phyloP scores from a whole-genome alignment of 345 rosid species.

The Ceriops zippeliana region DNA sequence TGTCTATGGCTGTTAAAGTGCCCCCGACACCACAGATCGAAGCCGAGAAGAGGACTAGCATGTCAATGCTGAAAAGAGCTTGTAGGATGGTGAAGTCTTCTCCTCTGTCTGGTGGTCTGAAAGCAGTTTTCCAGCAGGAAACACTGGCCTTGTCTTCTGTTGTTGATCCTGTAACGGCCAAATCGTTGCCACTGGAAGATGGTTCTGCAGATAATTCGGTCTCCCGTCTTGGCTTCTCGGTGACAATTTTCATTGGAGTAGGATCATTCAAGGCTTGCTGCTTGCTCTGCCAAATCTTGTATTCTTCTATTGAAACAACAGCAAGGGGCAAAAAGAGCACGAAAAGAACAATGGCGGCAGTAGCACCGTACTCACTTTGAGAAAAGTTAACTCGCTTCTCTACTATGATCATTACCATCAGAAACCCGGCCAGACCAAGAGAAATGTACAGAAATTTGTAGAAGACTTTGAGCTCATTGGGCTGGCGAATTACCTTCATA shows the following conservation, averaged over 20 bases:
- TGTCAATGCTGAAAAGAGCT: slow-evolving; percentile 54
- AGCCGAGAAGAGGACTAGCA: slow-evolving; percentile 52
- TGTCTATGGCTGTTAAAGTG: slow-evolving; percentile 57
- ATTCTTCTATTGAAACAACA: slow-evolving; percentile 47
- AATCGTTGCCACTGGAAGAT: background rate
- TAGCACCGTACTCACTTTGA: slow-evolving; percentile 35
- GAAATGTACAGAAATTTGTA: slow-evolving; percentile 51
- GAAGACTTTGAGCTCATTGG: slow-evolving; percentile 49
- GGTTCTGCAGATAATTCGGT: background rate
- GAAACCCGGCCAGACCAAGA: slow-evolving; percentile 54
- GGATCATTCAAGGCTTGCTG: slow-evolving; percentile 28
- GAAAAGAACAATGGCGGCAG: slow-evolving; percentile 46
- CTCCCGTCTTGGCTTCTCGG: slow-evolving; percentile 19
- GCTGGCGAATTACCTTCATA: slow-evolving; percentile 41
- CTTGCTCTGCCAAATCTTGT: slow-evolving; percentile 38
- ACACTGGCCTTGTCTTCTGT: background rate
- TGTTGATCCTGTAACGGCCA: background rate
- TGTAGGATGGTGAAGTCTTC: slow-evolving; percentile 60
- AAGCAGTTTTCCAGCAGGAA: slow-evolving; percentile 50
- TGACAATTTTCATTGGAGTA: slow-evolving; percentile 26
- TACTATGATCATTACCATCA: slow-evolving; percentile 47
- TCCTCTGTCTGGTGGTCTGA: slow-evolving; percentile 51
- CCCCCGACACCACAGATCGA: slow-evolving; percentile 63
- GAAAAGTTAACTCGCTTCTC: slow-evolving; percentile 33
- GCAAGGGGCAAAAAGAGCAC: slow-evolving; percentile 50